Percentiles rank a stretch among this genome's conserved stretches.
Conservation (phyloP, 225 moss, liverwort and hornwort species). For the Neckera pumila region DNA sequence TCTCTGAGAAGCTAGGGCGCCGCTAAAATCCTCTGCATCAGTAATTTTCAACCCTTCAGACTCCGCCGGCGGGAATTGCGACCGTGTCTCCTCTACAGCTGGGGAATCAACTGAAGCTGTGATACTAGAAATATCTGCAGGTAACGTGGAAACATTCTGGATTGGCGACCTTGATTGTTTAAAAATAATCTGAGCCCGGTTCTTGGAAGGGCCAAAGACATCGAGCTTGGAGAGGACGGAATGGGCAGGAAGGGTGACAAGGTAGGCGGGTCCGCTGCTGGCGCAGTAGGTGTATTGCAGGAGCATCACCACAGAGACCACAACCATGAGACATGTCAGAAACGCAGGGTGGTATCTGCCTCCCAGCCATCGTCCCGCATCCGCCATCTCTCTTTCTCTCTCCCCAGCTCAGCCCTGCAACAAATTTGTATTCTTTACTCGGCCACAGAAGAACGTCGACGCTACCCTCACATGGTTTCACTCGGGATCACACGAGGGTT, state of each 20-base stretch:
- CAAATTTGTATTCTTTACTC: not conserved
- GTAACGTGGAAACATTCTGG: not conserved
- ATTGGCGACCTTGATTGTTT: not conserved
- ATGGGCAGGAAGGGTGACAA: not conserved
- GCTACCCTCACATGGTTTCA: not conserved
- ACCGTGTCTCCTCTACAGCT: not conserved
- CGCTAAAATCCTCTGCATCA: not conserved
- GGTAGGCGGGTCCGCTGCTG: not conserved
- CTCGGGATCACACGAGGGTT: not conserved
- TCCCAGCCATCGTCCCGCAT: constrained; percentile 2
- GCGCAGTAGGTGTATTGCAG: constrained; percentile 13
- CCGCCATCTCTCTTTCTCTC: constrained; percentile 1
- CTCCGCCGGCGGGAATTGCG: not conserved
- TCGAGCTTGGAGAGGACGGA: constrained; percentile 5
- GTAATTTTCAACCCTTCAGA: not conserved
- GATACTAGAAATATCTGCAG: not conserved
- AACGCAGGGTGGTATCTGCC: constrained; percentile 7
- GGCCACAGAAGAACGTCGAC: not conserved
- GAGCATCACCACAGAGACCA: constrained; percentile 9
- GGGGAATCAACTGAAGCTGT: not conserved
- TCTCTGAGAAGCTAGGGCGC: not conserved
- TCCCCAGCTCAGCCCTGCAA: not conserved
- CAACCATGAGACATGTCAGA: constrained; percentile 13
- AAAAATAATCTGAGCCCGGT: not conserved
- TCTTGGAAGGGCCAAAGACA: not conserved